These are phyloP conservation scores for Xylaria castorea DNA, from an alignment of 495 filamentous ascomycete genomes.

Conservation along the genomic window DNA sequence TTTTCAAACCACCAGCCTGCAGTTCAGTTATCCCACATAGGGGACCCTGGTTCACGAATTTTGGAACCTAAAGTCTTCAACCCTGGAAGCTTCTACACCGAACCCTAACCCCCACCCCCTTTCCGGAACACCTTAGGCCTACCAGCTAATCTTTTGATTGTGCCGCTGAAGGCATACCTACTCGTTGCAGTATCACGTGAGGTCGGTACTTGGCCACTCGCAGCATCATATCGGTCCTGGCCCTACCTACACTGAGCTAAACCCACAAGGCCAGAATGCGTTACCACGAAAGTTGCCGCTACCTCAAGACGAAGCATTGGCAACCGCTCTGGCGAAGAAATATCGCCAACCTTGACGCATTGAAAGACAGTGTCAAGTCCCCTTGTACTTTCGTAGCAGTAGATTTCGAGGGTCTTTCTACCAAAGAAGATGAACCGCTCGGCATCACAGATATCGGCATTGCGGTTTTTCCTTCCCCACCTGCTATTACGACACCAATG, in stretches of 20 bases:
- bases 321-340: constrained; percentile 9
- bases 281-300: not conserved
- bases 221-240: too few relatives aligned
- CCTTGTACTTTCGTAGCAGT: constrained; percentile 16
- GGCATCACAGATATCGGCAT: constrained; percentile 14
- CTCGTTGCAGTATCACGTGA: too few relatives aligned
- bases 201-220: too few relatives aligned
- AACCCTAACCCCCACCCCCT: not conserved
- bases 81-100: not conserved
- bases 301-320: not conserved
- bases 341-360: constrained; percentile 11
- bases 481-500: not conserved
- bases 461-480: constrained; percentile 11
- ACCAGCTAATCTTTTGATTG: too few relatives aligned
- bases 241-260: too few relatives aligned
- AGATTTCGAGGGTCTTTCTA: constrained; percentile 5
- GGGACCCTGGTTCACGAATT: not conserved
- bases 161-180: too few relatives aligned
- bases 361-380: not conserved
- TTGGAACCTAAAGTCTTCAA: not conserved
- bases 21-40: not conserved
- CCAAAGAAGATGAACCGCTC: not conserved
- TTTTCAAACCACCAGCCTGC: not conserved
- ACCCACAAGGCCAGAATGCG: too few relatives aligned
- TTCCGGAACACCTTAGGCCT: too few relatives aligned